phyloP scores from a whole-genome alignment of 2,329 filamentous ascomycete genomes.

The Didymella sp. region DNA sequence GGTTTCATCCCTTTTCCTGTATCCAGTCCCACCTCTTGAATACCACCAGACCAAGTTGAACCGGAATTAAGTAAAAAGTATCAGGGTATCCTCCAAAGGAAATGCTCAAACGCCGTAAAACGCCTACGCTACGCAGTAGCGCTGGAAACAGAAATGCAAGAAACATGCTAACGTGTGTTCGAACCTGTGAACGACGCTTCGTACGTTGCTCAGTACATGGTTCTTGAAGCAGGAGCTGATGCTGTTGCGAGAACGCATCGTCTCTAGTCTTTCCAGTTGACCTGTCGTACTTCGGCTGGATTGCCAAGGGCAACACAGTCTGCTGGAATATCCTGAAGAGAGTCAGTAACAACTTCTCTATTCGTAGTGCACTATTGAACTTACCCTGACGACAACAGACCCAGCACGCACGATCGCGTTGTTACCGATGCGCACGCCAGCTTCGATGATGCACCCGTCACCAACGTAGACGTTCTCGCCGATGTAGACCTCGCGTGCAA shows the following conservation, averaged over 20 bases:
- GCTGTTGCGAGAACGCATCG: not conserved
- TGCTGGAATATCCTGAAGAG: slow-evolving; percentile 53
- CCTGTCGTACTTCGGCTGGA: slow-evolving; percentile 50
- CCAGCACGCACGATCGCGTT: slow-evolving; percentile 62
- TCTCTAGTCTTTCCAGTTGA: slow-evolving; percentile 26
- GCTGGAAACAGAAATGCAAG: not conserved
- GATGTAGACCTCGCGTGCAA: slow-evolving; percentile 76
- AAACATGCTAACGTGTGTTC: not conserved
- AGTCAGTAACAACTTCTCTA: slow-evolving; percentile 23
- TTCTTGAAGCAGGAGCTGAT: not conserved
- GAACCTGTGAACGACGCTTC: not conserved
- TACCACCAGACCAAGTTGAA: slow-evolving; percentile 2
- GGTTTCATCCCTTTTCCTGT: slow-evolving; percentile 5
- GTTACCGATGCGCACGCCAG: slow-evolving; percentile 62
- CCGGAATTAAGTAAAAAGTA: slow-evolving; percentile 8
- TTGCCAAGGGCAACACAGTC: slow-evolving; percentile 58
- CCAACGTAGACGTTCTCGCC: slow-evolving; percentile 75
- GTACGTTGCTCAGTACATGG: too few relatives aligned
- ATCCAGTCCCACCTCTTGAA: slow-evolving; percentile 8
- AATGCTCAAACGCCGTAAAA: slow-evolving; percentile 12
- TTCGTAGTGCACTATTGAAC: slow-evolving; percentile 26
- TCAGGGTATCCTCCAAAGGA: slow-evolving; percentile 38
- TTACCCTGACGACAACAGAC: slow-evolving; percentile 62
- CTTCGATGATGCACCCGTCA: slow-evolving; percentile 66
- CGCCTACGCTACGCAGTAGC: slow-evolving; percentile 8